Evolutionary conservation across 495 filamentous ascomycete genomes (phyloP).

Genomic region (Podospora didyma): DNA sequence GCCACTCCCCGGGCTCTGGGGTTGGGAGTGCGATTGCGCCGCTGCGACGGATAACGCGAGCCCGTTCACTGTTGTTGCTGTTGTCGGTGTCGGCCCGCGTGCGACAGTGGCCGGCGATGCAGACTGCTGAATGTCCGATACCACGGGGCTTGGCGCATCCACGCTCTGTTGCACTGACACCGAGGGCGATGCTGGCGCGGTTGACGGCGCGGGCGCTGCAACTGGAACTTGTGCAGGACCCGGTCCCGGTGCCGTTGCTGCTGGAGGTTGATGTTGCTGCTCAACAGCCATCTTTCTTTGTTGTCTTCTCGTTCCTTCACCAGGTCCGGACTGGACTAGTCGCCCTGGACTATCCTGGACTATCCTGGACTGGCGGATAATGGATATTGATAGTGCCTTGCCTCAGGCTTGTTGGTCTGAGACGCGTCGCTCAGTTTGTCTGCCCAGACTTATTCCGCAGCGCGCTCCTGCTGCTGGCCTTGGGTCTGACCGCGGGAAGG

Average conservation of each 20-base stretch:
- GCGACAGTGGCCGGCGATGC: conserved; percentile 2
- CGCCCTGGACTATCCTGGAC: no score
- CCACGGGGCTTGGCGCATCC: conserved; percentile 10
- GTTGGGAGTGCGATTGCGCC: neutral
- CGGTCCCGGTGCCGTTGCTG: no score
- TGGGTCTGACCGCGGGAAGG: neutral
- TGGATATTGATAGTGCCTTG: no score
- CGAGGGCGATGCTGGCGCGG: neutral
- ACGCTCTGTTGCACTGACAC: neutral
- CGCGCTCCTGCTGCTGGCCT: neutral
- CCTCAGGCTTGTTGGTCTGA: no score
- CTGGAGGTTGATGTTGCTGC: no score
- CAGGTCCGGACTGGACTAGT: no score
- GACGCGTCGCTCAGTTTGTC: neutral
- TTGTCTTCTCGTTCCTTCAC: no score
- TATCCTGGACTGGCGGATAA: no score
- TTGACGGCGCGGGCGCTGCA: neutral
- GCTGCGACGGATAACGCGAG: neutral
- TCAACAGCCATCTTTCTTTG: no score
- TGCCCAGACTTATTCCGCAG: neutral
- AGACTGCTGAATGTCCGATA: conserved; percentile 5
- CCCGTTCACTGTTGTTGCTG: conserved; percentile 3
- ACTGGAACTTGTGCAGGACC: no score
- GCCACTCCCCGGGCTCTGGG: conserved; percentile 2
- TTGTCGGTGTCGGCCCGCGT: no score